Evolutionary conservation across 2,329 filamentous ascomycete genomes (phyloP).

Genomic region (Calonectria naviculata): DNA sequence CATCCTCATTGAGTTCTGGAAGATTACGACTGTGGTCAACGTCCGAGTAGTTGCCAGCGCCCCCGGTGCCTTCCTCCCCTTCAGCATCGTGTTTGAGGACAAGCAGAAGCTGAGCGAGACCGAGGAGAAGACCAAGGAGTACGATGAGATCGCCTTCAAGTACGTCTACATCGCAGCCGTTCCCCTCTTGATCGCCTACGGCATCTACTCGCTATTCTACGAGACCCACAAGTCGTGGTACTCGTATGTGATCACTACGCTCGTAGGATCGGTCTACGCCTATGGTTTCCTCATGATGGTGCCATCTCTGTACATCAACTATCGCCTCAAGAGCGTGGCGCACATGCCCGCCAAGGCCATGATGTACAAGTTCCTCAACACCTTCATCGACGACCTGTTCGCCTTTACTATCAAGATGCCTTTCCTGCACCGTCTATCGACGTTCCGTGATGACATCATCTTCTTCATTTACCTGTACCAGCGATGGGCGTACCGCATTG

Average conservation of each 20-base stretch:
- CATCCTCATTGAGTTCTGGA: slow-evolving; percentile 80
- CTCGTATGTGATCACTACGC: slow-evolving; percentile 92
- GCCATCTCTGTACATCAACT: slow-evolving; percentile 97
- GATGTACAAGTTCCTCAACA: slow-evolving; percentile 99
- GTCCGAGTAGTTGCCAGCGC: slow-evolving; percentile 80
- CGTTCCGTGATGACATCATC: slow-evolving; percentile 93
- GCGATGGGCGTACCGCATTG: slow-evolving; percentile 89
- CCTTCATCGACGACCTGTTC: slow-evolving; percentile 98
- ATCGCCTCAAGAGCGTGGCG: slow-evolving; percentile 92
- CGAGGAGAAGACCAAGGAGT: slow-evolving; percentile 98
- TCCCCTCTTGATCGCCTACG: slow-evolving; percentile 89
- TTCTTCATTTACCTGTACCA: slow-evolving; percentile 99
- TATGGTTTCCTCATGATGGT: slow-evolving; percentile 99
- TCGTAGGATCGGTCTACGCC: slow-evolving; percentile 96
- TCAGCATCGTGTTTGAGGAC: slow-evolving; percentile 88
- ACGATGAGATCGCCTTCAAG: slow-evolving; percentile 96
- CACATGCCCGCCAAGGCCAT: slow-evolving; percentile 98
- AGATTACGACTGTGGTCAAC: slow-evolving; percentile 95
- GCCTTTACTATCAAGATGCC: slow-evolving; percentile 99
- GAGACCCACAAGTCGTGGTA: slow-evolving; percentile 99
- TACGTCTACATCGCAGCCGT: slow-evolving; percentile 96
- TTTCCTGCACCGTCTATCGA: slow-evolving; percentile 89
- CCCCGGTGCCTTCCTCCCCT: slow-evolving; percentile 79
- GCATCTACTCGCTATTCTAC: slow-evolving; percentile 90
- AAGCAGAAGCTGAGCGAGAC: slow-evolving; percentile 96